These are phyloP conservation scores for Chaetothyriales sp. DNA, from an alignment of 2,329 filamentous ascomycete genomes.

Conservation along the genomic window DNA sequence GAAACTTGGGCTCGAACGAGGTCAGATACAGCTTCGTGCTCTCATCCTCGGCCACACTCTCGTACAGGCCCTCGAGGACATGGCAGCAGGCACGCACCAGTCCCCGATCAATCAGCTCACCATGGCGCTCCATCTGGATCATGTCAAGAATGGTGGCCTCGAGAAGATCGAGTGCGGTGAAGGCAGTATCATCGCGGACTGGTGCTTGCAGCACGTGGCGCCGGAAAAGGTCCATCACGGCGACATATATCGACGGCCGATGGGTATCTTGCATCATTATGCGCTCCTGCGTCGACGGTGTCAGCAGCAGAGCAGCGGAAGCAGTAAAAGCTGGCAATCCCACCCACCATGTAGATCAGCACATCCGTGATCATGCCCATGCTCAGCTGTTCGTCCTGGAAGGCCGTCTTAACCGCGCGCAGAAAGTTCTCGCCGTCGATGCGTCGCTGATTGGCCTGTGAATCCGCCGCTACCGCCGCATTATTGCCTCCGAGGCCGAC, in stretches of 20 bases:
- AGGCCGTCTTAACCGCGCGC: constrained; percentile 57
- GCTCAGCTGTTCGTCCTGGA: constrained; percentile 77
- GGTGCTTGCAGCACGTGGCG: constrained; percentile 62
- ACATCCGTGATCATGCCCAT: constrained; percentile 97
- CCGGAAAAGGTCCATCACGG: constrained; percentile 74
- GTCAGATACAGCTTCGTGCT: constrained; percentile 69
- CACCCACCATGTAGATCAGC: constrained; percentile 73
- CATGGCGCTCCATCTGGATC: constrained; percentile 80
- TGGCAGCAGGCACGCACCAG: constrained; percentile 69
- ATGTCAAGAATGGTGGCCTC: constrained; percentile 76
- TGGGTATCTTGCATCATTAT: constrained; percentile 61
- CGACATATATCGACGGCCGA: constrained; percentile 63
- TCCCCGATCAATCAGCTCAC: constrained; percentile 71
- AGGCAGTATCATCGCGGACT: constrained; percentile 28
- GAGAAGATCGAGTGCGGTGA: constrained; percentile 55
- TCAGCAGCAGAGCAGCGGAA: constrained; percentile 3
- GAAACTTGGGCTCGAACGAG: constrained; percentile 64
- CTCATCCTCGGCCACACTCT: constrained; percentile 62
- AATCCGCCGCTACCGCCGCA: constrained; percentile 21
- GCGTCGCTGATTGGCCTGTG: constrained; percentile 62
- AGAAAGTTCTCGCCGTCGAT: constrained; percentile 73
- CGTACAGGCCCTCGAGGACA: constrained; percentile 82
- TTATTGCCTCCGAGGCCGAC: constrained; percentile 32
- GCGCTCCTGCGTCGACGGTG: constrained; percentile 45
- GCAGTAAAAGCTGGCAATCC: neutral